Percentiles rank a stretch among this genome's conserved stretches.
Conservation (phyloP, 345 rosid species). For the Rhodamnia argentea region DNA sequence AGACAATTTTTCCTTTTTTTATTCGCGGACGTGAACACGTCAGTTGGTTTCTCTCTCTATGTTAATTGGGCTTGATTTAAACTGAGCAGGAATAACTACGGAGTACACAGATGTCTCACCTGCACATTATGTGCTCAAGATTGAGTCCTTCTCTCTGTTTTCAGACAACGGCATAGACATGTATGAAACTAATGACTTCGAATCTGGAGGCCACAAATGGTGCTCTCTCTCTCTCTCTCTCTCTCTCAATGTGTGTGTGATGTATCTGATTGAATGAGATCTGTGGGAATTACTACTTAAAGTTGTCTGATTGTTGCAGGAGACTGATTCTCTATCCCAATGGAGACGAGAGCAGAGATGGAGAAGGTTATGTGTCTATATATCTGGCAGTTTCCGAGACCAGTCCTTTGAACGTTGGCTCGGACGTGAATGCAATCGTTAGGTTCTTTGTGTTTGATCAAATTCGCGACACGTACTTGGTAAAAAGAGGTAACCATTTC, state of each 20-base stretch:
- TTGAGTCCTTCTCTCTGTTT: neutral
- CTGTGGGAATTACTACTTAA: no score
- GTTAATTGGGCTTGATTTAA: no score
- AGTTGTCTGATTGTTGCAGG: no score
- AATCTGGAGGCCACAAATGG: neutral
- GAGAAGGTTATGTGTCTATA: neutral
- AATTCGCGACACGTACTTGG: neutral
- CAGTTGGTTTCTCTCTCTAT: no score
- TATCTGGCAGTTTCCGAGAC: neutral
- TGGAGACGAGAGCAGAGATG: neutral
- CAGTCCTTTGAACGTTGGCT: neutral
- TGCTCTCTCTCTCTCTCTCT: no score
- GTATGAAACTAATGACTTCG: neutral
- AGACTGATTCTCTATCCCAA: neutral
- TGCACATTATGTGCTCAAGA: neutral
- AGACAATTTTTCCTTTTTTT: no score
- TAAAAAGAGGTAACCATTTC: neutral
- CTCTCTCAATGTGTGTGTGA: no score
- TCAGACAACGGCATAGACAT: neutral
- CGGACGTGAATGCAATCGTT: neutral
- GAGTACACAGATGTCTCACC: no score
- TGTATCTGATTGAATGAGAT: no score
- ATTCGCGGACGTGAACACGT: no score
- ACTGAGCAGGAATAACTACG: no score
- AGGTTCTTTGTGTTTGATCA: constrained; percentile 1